Percentiles rank a stretch among this genome's conserved stretches.
phyloP scores from a whole-genome alignment of 2,329 filamentous ascomycete species.

The Colletotrichum sp. region DNA sequence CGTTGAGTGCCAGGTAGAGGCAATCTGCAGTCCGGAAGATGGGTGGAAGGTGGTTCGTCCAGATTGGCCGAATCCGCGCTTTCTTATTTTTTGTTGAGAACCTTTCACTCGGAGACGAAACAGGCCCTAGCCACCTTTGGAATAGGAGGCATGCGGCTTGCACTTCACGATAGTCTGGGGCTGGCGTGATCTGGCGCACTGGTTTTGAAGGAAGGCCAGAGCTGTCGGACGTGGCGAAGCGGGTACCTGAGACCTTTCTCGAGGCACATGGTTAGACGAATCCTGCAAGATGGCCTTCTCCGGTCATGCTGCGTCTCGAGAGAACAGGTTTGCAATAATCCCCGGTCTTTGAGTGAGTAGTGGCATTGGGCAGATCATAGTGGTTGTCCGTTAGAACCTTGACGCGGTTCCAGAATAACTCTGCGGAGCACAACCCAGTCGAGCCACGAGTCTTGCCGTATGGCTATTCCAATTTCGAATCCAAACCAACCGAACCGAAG shows the following conservation, averaged over 20 bases:
- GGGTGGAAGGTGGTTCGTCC: background rate
- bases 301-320: background rate
- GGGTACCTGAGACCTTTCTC: conserved; percentile 19
- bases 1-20: background rate
- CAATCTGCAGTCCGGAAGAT: background rate
- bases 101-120: conserved; percentile 12
- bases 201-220: background rate
- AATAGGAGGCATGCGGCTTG: conserved; percentile 6
- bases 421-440: background rate
- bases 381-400: background rate
- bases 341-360: background rate
- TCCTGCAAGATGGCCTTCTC: background rate
- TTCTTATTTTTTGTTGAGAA: conserved; percentile 20
- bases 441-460: background rate
- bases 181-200: conserved; percentile 2
- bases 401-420: background rate
- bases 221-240: background rate
- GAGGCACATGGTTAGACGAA: conserved; percentile 1
- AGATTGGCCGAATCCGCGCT: background rate
- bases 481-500: background rate
- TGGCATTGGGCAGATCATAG: background rate
- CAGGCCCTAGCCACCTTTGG: conserved; percentile 11
- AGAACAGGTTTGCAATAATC: background rate
- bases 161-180: conserved; percentile 13
- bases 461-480: background rate